These are phyloP conservation scores for Madurella mycetomatis DNA, from an alignment of 2,329 filamentous ascomycete species.

Conservation along the genomic window DNA sequence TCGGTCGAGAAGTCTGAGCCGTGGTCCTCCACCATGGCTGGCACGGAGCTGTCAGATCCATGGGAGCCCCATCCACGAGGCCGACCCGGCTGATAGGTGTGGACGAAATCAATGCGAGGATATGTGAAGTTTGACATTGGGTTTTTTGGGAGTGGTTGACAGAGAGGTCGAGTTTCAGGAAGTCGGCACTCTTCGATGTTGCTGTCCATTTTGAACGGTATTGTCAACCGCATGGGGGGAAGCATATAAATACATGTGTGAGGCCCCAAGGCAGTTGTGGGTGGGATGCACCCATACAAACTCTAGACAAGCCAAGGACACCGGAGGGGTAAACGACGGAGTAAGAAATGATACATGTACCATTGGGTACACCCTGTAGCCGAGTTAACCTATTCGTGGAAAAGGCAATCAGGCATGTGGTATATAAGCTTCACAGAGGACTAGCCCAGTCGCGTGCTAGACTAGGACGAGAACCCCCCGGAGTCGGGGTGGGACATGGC, in stretches of 20 bases:
- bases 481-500: constrained; percentile 7
- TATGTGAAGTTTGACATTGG: constrained; percentile 33
- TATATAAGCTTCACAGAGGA: constrained; percentile 7
- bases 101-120: constrained; percentile 26
- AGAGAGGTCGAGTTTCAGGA: constrained; percentile 4
- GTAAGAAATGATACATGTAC: neutral
- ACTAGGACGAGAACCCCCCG: neutral
- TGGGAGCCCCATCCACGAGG: constrained; percentile 39
- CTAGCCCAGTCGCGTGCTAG: neutral
- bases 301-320: neutral
- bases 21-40: constrained; percentile 48
- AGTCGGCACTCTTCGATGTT: constrained; percentile 4
- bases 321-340: neutral
- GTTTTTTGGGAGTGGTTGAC: constrained; percentile 3
- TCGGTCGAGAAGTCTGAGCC: constrained; percentile 49
- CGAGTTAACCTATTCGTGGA: constrained; percentile 6
- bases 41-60: constrained; percentile 43
- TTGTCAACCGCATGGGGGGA: constrained; percentile 10
- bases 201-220: constrained; percentile 8
- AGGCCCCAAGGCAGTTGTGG: too few species aligned
- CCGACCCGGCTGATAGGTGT: constrained; percentile 27
- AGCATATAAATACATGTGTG: neutral
- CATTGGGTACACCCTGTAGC: neutral
- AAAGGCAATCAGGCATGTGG: neutral
- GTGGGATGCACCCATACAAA: too few species aligned